Evolutionary conservation across 768 basidiomycete genomes (phyloP), one percentile per base, ranked within the genome.

Genomic region (Crepidotus variabilis): DNA sequence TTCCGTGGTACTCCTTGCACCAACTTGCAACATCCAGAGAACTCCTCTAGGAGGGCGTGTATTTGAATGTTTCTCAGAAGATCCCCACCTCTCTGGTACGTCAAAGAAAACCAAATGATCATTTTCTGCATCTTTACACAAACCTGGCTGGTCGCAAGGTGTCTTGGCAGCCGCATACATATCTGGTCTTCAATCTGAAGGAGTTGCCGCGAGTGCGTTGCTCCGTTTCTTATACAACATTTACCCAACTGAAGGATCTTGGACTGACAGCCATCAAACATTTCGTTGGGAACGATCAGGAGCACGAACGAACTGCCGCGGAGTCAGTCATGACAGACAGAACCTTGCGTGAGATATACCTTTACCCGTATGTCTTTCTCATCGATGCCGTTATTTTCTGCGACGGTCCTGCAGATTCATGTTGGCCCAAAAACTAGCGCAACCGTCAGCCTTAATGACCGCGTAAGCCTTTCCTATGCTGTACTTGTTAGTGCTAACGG

Each of bases 1-100:
- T 3, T 80, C 83, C 1, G 79, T 83, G 35, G 73, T 87, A 34
- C 72, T 89, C 13, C 77, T 89, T 24, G 87, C 85, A 2, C 88
- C 87, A 8, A 90, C 88, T 0, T 86, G 86, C 71, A 90, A 89
- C 65, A 89, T 88, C 39, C 86, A 85, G 65, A 78, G 88, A 35
- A 79, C 78, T 7, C 83, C 83, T 14, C 70, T 85, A 2, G 84
- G 82, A 14, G 83, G 84, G 6, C 72, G 83, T 35, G 75, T 80
- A 1, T 90, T 89, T 63, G 88, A 89, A 67, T 86, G 84, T 1
- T 88, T 87, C 68, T 85, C 84, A 2, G 86, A 88, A 64, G 87
- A 88, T 66, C 86, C 86, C 24, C 76, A 82, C 63, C 71, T 87
- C 9, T 87, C 84, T 32, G 87, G 83, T 80, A 63, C 22, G 58